Evolutionary conservation across 208 protist species (phyloP).

Genomic region (Crithidia expoeki): DNA sequence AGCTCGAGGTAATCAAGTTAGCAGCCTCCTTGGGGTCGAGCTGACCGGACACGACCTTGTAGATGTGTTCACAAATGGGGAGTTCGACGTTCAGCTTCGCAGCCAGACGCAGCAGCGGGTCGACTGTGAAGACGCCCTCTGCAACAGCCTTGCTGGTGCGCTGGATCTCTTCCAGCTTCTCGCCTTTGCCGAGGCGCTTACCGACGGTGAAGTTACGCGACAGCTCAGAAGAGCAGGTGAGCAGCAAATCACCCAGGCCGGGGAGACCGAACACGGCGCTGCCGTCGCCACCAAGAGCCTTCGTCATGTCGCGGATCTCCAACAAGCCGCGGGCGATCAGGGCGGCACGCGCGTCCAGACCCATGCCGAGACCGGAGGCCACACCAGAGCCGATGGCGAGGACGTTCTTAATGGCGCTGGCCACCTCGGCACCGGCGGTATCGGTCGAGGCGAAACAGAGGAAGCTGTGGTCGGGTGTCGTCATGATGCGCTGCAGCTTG

Average conservation of each 20-base stretch:
- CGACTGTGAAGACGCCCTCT: constrained; percentile 78
- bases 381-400: constrained; percentile 87
- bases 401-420: constrained; percentile 93
- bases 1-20: constrained; percentile 24
- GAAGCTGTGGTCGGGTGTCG: constrained; percentile 69
- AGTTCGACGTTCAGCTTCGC: constrained; percentile 56
- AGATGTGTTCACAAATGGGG: constrained; percentile 75
- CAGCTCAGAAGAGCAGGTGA: constrained; percentile 89
- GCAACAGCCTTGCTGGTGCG: constrained; percentile 70
- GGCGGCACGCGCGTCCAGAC: constrained; percentile 75
- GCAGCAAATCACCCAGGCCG: constrained; percentile 87
- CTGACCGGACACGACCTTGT: constrained; percentile 67
- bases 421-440: constrained; percentile 85
- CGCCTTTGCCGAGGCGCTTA: constrained; percentile 73
- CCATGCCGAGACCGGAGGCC: constrained; percentile 70
- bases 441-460: constrained; percentile 86
- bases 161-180: constrained; percentile 70
- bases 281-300: constrained; percentile 75
- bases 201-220: constrained; percentile 91
- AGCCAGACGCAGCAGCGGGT: constrained; percentile 72
- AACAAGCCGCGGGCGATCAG: constrained; percentile 84
- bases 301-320: constrained; percentile 86
- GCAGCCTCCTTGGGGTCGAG: constrained; percentile 37
- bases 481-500: constrained; percentile 81
- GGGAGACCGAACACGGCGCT: constrained; percentile 87